Percentiles rank a stretch among this genome's conserved stretches.
Conservation (phyloP, 106 monocot species). For the Vanilla planifolia region DNA sequence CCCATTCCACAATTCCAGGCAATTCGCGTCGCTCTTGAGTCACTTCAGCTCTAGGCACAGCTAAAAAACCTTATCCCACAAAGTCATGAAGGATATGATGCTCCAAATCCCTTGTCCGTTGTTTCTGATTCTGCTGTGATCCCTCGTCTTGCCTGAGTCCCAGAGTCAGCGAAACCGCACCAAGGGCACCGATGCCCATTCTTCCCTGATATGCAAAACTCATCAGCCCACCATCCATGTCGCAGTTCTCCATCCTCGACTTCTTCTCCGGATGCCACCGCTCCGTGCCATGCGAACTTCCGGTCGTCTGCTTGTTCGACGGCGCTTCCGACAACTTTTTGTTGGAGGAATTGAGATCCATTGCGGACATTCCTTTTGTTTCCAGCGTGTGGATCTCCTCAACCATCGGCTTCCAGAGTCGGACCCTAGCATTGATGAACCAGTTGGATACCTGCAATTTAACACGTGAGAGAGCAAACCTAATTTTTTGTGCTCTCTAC, state of each 20-base stretch:
- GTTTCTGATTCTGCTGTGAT: constrained; percentile 21
- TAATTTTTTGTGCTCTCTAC: too few species aligned
- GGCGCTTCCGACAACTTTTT: constrained; percentile 14
- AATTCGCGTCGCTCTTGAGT: too few species aligned
- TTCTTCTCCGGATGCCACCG: constrained; percentile 40
- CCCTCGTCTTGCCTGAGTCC: constrained; percentile 39
- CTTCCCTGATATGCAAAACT: constrained; percentile 22
- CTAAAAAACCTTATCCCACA: constrained; percentile 41
- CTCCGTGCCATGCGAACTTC: constrained; percentile 8
- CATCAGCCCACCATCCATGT: constrained; percentile 12
- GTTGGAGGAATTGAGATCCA: constrained; percentile 37
- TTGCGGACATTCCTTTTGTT: constrained; percentile 19
- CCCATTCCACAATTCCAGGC: too few species aligned
- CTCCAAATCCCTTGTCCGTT: constrained; percentile 34
- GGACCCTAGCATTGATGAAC: constrained; percentile 65
- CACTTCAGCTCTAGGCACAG: too few species aligned
- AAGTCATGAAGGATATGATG: constrained; percentile 36
- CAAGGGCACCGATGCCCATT: constrained; percentile 33
- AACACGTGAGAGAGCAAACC: too few species aligned
- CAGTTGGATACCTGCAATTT: constrained; percentile 54
- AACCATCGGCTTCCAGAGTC: constrained; percentile 69
- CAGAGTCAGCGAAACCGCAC: constrained; percentile 40
- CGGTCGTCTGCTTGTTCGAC: constrained; percentile 5
- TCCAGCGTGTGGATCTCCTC: constrained; percentile 56
- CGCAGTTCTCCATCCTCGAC: constrained; percentile 32